These are phyloP conservation scores for Parietichytrium sp. DNA, from an alignment of 108 stramenopile species.

Conservation along the genomic window DNA sequence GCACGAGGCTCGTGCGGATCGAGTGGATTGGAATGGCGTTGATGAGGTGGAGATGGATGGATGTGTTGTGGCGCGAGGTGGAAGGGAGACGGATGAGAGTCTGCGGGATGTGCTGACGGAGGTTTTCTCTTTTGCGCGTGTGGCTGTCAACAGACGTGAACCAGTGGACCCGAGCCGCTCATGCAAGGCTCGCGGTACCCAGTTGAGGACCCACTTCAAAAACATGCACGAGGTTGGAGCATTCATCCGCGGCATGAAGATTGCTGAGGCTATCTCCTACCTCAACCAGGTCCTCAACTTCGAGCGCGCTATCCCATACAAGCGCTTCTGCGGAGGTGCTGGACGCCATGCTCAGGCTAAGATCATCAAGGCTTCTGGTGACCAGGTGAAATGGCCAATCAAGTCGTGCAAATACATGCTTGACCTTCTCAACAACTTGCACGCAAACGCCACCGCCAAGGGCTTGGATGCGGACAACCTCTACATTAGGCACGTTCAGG, in stretches of 20 bases:
- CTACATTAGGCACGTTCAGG: conserved; percentile 85
- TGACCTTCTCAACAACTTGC: conserved; percentile 88
- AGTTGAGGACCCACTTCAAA: conserved; percentile 98
- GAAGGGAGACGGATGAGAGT: too few species aligned
- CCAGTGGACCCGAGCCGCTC: conserved; percentile 41
- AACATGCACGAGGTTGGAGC: conserved; percentile 94
- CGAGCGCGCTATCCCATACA: conserved; percentile 94
- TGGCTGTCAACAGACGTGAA: too few species aligned
- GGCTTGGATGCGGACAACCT: conserved; percentile 74
- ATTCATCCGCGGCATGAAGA: conserved; percentile 89
- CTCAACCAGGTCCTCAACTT: conserved; percentile 86
- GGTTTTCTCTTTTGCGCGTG: too few species aligned
- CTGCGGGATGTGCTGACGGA: too few species aligned
- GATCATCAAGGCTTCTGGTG: conserved; percentile 82
- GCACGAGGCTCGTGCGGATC: too few species aligned
- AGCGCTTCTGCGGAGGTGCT: conserved; percentile 91
- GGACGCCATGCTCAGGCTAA: conserved; percentile 92
- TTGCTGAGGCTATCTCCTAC: conserved; percentile 78
- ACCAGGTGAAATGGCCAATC: conserved; percentile 93
- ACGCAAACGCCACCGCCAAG: conserved; percentile 96
- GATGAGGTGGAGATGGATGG: too few species aligned
- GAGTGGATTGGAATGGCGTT: too few species aligned
- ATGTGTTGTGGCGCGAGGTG: too few species aligned
- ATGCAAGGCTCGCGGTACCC: conserved; percentile 84
- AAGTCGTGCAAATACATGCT: conserved; percentile 93